These are phyloP conservation scores for Paraphaeosphaeria minitans DNA, from an alignment of 2,329 filamentous ascomycete genomes.

Conservation along the genomic window DNA sequence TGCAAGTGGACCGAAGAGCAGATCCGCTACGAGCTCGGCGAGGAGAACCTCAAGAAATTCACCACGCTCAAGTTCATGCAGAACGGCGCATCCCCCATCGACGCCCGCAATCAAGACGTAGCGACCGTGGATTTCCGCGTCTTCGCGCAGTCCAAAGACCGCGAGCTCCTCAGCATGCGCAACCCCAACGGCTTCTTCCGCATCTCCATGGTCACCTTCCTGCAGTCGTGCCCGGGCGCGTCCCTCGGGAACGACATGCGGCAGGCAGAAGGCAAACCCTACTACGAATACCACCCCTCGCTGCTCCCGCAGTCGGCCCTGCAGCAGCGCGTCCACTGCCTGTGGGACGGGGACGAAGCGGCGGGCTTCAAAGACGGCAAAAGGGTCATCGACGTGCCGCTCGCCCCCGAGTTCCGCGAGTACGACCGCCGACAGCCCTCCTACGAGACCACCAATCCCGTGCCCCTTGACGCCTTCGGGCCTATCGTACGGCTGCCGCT, in stretches of 20 bases:
- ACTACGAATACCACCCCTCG: conserved; percentile 51
- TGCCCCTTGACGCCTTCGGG: conserved; percentile 40
- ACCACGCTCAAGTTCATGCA: conserved; percentile 50
- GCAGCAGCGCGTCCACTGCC: conserved; percentile 35
- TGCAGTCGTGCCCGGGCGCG: conserved; percentile 51
- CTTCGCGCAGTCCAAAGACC: conserved; percentile 54
- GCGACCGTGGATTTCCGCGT: conserved; percentile 58
- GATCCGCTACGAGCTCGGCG: conserved; percentile 46
- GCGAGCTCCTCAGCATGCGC: conserved; percentile 50
- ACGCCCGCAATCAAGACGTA: conserved; percentile 51
- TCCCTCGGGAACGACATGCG: conserved; percentile 32
- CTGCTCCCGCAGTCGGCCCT: conserved; percentile 37
- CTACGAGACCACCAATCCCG: conserved; percentile 38
- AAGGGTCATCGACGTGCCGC: conserved; percentile 18
- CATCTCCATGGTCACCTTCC: conserved; percentile 48
- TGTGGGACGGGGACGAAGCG: conserved; percentile 25
- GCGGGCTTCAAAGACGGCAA: conserved; percentile 22
- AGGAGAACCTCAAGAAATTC: conserved; percentile 38
- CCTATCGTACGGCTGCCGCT: conserved; percentile 45
- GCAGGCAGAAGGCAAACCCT: conserved; percentile 33
- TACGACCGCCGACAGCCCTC: conserved; percentile 34
- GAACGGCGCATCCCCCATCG: conserved; percentile 36
- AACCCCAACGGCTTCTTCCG: conserved; percentile 47
- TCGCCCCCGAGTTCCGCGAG: conserved; percentile 24
- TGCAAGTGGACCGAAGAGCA: conserved; percentile 50